Conservation (phyloP, 345 rosid species). For the Eucalyptus fibrosa region DNA sequence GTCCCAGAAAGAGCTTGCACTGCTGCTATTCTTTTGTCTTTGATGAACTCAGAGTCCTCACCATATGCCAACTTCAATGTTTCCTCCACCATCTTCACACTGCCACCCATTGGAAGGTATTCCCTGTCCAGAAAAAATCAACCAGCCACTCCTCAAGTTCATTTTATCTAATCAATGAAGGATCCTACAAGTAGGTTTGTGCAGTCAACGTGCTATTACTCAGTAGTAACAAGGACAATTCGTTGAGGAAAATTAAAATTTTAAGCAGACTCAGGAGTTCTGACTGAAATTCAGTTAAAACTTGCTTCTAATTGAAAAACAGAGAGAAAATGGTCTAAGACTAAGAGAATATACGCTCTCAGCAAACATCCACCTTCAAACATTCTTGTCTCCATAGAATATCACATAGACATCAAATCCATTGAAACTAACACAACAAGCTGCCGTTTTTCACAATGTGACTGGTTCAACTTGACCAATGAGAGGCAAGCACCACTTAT, state of each 20-base stretch:
- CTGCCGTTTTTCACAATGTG: not conserved
- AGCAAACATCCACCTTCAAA: not conserved
- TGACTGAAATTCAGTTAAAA: not conserved
- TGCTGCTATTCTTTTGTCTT: constrained; percentile 86
- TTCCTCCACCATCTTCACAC: constrained; percentile 80
- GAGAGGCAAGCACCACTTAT: not conserved
- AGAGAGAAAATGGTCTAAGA: not conserved
- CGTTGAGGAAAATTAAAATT: not conserved
- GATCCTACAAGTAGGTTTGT: not conserved
- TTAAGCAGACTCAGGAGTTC: not conserved
- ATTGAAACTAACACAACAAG: not conserved
- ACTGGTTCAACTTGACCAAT: not conserved
- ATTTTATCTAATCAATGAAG: not conserved
- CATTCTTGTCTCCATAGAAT: not conserved
- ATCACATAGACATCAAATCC: not conserved
- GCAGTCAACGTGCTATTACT: not conserved
- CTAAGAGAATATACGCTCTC: not conserved
- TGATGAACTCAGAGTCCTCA: constrained; percentile 60
- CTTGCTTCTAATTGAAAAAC: not conserved
- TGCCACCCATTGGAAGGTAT: constrained; percentile 99
- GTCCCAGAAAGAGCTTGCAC: constrained; percentile 91
- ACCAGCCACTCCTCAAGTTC: not conserved
- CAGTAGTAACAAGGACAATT: not conserved
- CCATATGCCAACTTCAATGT: constrained; percentile 93
- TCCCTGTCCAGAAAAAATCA: constrained; percentile 36